Conservation (phyloP, 2,329 filamentous ascomycete genomes). For the Claviceps paspali region DNA sequence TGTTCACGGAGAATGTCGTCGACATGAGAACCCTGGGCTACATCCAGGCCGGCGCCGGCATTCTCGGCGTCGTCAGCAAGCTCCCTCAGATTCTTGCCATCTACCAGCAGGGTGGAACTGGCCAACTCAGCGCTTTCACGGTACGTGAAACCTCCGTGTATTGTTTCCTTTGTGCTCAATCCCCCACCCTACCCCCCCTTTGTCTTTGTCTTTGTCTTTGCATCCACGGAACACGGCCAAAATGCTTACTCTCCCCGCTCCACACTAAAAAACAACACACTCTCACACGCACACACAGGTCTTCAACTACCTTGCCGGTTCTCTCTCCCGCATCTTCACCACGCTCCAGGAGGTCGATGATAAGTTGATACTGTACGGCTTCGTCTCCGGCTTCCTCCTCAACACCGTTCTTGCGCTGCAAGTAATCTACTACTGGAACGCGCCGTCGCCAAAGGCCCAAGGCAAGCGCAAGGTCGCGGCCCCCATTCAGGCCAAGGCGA, state of each 20-base stretch:
- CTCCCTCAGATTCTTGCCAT: constrained; percentile 84
- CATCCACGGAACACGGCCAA: too few species aligned
- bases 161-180: too few species aligned
- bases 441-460: constrained; percentile 32
- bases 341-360: constrained; percentile 96
- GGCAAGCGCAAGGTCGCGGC: constrained; percentile 23
- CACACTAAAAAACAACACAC: too few species aligned
- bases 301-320: constrained; percentile 93
- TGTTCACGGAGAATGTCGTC: constrained; percentile 54
- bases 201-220: too few species aligned
- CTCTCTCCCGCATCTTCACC: constrained; percentile 89
- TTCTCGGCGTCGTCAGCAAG: constrained; percentile 78
- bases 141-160: too few species aligned
- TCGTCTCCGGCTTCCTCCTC: constrained; percentile 78
- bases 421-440: constrained; percentile 96
- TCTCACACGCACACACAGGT: constrained; percentile 40
- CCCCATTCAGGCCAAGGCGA: constrained; percentile 13
- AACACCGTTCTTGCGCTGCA: constrained; percentile 77
- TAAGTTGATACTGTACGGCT: constrained; percentile 88
- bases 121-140: constrained; percentile 90
- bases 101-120: constrained; percentile 72
- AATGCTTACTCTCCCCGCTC: too few species aligned
- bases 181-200: too few species aligned
- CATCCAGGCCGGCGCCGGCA: constrained; percentile 71
- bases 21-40: constrained; percentile 53